Conservation (phyloP, 2,329 filamentous ascomycete genomes). For the Thelonectria blattea region DNA sequence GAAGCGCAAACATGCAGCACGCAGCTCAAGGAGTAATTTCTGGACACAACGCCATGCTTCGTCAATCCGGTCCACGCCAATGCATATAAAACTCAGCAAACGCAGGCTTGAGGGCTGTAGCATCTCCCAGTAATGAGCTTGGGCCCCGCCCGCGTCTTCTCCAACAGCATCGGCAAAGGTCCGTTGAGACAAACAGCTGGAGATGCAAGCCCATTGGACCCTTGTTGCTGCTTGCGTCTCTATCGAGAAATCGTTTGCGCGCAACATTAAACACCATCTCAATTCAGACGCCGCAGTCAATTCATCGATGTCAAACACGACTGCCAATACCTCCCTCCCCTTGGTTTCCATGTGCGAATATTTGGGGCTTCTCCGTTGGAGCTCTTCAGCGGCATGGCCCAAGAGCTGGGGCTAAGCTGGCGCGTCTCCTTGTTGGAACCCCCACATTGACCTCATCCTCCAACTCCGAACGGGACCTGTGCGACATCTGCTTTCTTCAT, state of each 20-base stretch:
- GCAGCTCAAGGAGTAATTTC: background rate
- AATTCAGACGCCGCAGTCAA: background rate
- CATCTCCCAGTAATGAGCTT: background rate
- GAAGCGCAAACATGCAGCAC: background rate
- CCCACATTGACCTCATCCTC: constrained; percentile 38
- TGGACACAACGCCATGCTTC: background rate
- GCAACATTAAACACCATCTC: background rate
- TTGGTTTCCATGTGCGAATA: too few species aligned
- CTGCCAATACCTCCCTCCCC: background rate
- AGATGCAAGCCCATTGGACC: background rate
- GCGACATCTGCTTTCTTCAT: constrained; percentile 18
- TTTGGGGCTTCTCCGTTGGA: background rate
- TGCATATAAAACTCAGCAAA: background rate
- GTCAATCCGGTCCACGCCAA: background rate
- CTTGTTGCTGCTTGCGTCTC: background rate
- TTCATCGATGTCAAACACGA: background rate
- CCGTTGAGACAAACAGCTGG: background rate
- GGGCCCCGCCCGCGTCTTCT: background rate
- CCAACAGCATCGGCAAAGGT: background rate
- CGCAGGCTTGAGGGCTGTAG: background rate
- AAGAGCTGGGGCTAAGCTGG: constrained; percentile 27
- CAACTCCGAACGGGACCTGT: constrained; percentile 14
- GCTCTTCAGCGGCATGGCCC: constrained; percentile 20
- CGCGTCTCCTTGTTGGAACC: constrained; percentile 26
- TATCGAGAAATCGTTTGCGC: background rate